Percentiles rank a stretch among this genome's conserved stretches.
Conservation (phyloP, 2,329 filamentous ascomycete species). For the Clarireedia paspali region DNA sequence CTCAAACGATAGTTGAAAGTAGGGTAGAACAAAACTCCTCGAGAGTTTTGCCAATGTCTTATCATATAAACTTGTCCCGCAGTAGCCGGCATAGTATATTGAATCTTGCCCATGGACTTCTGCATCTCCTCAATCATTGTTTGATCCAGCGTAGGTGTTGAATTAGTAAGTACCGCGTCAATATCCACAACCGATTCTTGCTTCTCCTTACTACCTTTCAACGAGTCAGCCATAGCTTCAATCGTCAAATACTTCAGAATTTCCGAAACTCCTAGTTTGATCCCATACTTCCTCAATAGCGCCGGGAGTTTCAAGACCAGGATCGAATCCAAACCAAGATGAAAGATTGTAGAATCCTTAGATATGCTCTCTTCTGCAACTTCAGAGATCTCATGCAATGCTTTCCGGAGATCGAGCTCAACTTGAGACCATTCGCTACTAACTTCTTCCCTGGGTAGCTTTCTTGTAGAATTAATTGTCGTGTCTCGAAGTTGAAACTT, state of each 20-base stretch:
- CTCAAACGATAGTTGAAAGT: conserved; percentile 52
- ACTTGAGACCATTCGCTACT: conserved; percentile 29
- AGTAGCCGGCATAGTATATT: conserved; percentile 55
- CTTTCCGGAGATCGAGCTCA: conserved; percentile 35
- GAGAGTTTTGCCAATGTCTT: conserved; percentile 62
- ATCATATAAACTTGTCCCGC: conserved; percentile 79
- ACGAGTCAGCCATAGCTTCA: conserved; percentile 48
- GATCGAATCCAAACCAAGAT: conserved; percentile 86
- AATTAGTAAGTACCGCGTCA: conserved; percentile 32
- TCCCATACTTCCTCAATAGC: conserved; percentile 54
- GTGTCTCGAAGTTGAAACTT: conserved; percentile 29
- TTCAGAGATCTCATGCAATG: conserved; percentile 52
- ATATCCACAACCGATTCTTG: conserved; percentile 30
- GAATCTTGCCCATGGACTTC: conserved; percentile 38
- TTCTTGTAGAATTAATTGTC: background rate
- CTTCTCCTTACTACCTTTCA: conserved; percentile 11
- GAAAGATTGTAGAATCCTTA: conserved; percentile 61
- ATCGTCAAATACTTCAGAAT: conserved; percentile 62
- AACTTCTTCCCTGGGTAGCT: background rate
- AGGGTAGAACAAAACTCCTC: conserved; percentile 64
- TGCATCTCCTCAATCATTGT: conserved; percentile 30
- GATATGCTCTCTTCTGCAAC: conserved; percentile 50
- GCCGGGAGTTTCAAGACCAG: conserved; percentile 78
- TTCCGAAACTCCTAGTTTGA: conserved; percentile 61
- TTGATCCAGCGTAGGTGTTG: conserved; percentile 34